These are phyloP conservation scores for Hippophae gyantsensis DNA, from an alignment of 306 rosid species.

Conservation along the genomic window DNA sequence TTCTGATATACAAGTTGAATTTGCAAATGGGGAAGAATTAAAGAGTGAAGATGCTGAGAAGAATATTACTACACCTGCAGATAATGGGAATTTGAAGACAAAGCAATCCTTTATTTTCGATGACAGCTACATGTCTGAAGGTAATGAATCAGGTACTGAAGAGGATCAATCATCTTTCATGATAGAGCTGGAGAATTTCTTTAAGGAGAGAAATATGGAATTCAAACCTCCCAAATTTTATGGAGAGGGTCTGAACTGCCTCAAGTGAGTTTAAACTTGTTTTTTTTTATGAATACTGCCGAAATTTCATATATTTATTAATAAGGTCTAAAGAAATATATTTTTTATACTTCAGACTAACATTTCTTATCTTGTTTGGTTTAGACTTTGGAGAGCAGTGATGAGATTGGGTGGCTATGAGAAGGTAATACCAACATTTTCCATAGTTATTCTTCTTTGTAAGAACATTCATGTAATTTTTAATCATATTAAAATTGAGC, in stretches of 20 bases:
- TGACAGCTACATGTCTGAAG: slow-evolving; percentile 50
- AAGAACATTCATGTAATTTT: too few relatives aligned
- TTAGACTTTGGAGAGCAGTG: slow-evolving; percentile 93
- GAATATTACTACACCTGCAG: slow-evolving; percentile 29
- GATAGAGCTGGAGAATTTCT: slow-evolving; percentile 82
- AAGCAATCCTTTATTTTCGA: slow-evolving; percentile 45
- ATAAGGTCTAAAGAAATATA: slow-evolving; percentile 20
- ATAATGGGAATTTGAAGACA: slow-evolving; percentile 41
- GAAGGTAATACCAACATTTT: slow-evolving; percentile 43
- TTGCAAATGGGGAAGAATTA: slow-evolving; percentile 26
- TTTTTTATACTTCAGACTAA: not conserved
- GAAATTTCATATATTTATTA: slow-evolving; percentile 1
- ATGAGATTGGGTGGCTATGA: slow-evolving; percentile 97
- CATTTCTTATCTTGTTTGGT: slow-evolving; percentile 15
- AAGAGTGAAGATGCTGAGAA: slow-evolving; percentile 38
- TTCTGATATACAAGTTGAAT: slow-evolving; percentile 28
- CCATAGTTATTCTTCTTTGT: not conserved
- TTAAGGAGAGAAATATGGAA: slow-evolving; percentile 84
- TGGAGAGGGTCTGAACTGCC: slow-evolving; percentile 92
- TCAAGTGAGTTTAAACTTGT: slow-evolving; percentile 54
- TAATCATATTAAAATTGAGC: too few relatives aligned
- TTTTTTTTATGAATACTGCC: slow-evolving; percentile 6
- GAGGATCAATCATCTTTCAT: slow-evolving; percentile 78
- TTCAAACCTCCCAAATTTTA: slow-evolving; percentile 95
- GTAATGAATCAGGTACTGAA: slow-evolving; percentile 87